Conservation (phyloP, 352 stramenopile genomes). For the Albugo laibachii region DNA sequence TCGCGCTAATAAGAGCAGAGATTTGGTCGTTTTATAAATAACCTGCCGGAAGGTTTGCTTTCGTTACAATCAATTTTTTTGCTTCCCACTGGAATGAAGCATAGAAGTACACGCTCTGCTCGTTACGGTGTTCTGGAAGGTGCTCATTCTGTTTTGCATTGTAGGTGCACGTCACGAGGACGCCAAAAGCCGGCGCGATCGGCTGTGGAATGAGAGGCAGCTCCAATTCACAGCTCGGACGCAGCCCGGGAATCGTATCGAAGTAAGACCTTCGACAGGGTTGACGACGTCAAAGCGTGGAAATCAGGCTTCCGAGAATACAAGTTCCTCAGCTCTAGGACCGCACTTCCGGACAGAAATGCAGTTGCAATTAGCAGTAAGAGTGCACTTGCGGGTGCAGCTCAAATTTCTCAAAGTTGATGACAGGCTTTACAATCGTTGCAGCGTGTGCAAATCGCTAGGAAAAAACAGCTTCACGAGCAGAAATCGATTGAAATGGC, state of each 20-base stretch:
- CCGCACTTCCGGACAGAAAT: background rate
- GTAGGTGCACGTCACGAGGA: conserved; percentile 37
- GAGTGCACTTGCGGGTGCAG: background rate
- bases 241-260: conserved; percentile 1
- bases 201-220: conserved; percentile 23
- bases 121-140: too few relatives aligned
- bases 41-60: too few relatives aligned
- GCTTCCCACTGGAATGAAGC: too few relatives aligned
- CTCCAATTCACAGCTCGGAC: conserved; percentile 12
- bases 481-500: conserved; percentile 10
- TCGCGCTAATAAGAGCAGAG: too few relatives aligned
- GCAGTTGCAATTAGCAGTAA: background rate
- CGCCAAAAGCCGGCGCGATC: conserved; percentile 22
- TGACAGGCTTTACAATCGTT: conserved; percentile 25
- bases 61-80: too few relatives aligned
- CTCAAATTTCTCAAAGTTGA: background rate
- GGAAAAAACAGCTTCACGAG: conserved; percentile 15
- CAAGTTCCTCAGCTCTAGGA: background rate
- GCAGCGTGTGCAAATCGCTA: conserved; percentile 19
- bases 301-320: conserved; percentile 3
- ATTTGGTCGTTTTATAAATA: too few relatives aligned
- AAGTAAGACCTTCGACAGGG: background rate
- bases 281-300: conserved; percentile 1
- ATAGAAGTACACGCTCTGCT: too few relatives aligned
- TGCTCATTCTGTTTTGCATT: background rate